Evolutionary conservation across 345 rosid genomes (phyloP).

Genomic region (Litchi chinensis): DNA sequence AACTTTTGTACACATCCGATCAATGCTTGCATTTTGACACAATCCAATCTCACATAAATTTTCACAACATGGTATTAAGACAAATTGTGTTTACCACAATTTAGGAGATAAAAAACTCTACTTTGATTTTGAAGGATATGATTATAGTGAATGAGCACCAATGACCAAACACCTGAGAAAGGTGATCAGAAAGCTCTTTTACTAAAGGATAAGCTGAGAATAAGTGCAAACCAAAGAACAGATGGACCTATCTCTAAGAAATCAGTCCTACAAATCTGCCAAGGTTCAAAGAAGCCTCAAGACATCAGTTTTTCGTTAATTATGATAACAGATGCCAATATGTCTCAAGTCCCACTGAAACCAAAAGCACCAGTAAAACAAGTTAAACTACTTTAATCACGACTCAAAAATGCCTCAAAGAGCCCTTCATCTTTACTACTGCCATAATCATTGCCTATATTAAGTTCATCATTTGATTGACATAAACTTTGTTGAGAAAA

Average conservation of each 20-base stretch:
- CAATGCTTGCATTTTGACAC: neutral
- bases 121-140: neutral
- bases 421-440: neutral
- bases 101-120: neutral
- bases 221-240: neutral
- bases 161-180: neutral
- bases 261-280: neutral
- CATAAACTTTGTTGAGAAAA: neutral
- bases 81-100: neutral
- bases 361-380: neutral
- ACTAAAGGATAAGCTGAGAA: neutral
- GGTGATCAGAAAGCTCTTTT: neutral
- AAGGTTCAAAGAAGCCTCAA: neutral
- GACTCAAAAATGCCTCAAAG: neutral
- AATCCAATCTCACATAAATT: neutral
- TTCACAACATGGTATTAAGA: neutral
- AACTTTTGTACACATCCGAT: neutral
- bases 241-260: neutral
- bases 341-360: neutral
- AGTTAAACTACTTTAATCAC: constrained; percentile 7
- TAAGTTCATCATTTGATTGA: neutral
- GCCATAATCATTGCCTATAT: neutral
- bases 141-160: neutral
- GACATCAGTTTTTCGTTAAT: neutral
- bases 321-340: neutral